Conservation (phyloP, 2,329 filamentous ascomycete genomes). For the Stemphylium lycopersici region DNA sequence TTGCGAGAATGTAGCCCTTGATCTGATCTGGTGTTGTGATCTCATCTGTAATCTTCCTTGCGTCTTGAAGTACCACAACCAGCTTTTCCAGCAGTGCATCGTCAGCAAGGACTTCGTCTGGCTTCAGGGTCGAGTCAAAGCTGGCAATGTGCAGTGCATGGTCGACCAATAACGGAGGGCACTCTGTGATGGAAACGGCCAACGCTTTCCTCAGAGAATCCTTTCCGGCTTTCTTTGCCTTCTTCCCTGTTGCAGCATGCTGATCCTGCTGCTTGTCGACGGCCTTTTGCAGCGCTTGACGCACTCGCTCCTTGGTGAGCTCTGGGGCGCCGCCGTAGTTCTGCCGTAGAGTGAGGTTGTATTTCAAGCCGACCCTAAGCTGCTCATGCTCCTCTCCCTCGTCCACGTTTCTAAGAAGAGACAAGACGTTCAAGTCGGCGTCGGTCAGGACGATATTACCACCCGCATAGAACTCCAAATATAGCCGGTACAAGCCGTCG, state of each 20-base stretch:
- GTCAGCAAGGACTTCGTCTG: slow-evolving; percentile 72
- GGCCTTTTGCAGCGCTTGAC: slow-evolving; percentile 70
- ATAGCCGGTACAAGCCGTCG: slow-evolving; percentile 85
- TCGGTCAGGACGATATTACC: slow-evolving; percentile 96
- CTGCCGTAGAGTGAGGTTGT: slow-evolving; percentile 81
- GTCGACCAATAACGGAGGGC: slow-evolving; percentile 85
- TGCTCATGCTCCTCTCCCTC: slow-evolving; percentile 86
- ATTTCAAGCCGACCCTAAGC: slow-evolving; percentile 76
- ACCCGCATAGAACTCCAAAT: slow-evolving; percentile 93
- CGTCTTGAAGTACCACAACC: slow-evolving; percentile 71
- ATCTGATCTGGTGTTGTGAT: slow-evolving; percentile 70
- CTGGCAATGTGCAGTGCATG: slow-evolving; percentile 75
- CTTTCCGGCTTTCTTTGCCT: slow-evolving; percentile 74
- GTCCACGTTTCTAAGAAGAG: slow-evolving; percentile 78
- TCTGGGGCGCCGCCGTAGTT: slow-evolving; percentile 79
- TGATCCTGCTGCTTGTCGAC: slow-evolving; percentile 63
- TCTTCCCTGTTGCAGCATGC: slow-evolving; percentile 61
- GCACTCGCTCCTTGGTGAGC: slow-evolving; percentile 75
- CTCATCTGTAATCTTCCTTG: slow-evolving; percentile 70
- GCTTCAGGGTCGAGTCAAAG: slow-evolving; percentile 72
- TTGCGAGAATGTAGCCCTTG: slow-evolving; percentile 89
- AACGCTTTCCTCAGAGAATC: slow-evolving; percentile 81
- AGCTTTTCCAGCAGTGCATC: slow-evolving; percentile 69
- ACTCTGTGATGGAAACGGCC: slow-evolving; percentile 83
- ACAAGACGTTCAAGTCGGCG: slow-evolving; percentile 78